Evolutionary conservation across 768 basidiomycete genomes (phyloP), one percentile per base, ranked within the genome.

Genomic region (Mycena pura): DNA sequence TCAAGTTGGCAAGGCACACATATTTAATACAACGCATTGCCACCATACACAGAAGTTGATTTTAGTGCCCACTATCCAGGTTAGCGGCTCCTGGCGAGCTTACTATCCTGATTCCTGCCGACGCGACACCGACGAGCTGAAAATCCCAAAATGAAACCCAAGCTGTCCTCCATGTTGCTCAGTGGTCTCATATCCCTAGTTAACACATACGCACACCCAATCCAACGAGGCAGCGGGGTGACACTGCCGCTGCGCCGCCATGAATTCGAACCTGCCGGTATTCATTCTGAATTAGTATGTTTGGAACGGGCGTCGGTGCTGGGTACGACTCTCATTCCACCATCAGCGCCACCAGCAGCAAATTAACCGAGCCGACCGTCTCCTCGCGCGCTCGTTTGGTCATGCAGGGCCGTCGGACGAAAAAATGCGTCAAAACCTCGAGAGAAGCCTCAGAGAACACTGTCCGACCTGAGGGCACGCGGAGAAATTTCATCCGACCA

Each of bases 351-450:
- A 56, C 19, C 54, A 56, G 28, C 54, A 56, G 24, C 27, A 56
- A 14, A 56, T 56, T 25, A 56, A 56, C 32, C 54, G 54, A 25
- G 54, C 54, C 25, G 22, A 46, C 25, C 54, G 54, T 46, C 41
- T 56, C n/a, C 31, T 46, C 19, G 41, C 54, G 24, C 54, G 54
- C 17, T 43, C 54, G 13, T 22, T 21, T 4, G 54, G 54, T 19
- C 54, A 7, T 4, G 27, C 31, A 11, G 54, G 44, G 4, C 54
- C 54, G 4, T 45, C 54, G 21, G 44, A 45, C 21, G 43, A 3
- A 14, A n/a, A 56, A 11, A 21, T 56, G 10, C 54, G 41, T 10
- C 29, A 19, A 17, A 56, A 56, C 41, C 19, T 56, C 6, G 21
- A 46, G 21, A 43, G 14, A 56, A 56, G 27, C 19, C 46, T 5